phyloP scores from a whole-genome alignment of 768 basidiomycete species.

The Lactarius indigo region DNA sequence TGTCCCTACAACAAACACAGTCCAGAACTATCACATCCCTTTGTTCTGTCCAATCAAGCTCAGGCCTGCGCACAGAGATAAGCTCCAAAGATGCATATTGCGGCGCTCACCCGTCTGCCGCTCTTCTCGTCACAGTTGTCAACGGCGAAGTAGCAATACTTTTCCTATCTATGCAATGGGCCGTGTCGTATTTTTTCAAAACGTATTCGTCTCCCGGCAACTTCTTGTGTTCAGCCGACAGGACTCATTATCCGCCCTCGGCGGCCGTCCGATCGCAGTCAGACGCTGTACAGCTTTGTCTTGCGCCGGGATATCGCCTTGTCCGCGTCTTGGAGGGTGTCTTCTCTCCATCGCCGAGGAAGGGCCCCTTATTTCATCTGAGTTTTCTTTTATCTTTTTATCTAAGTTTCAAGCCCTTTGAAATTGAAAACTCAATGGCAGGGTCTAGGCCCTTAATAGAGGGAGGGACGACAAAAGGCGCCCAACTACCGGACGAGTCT shows the following conservation, averaged over 20 bases:
- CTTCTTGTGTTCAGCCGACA: neutral
- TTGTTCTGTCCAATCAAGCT: neutral
- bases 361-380: neutral
- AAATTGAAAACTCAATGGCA: conserved; percentile 5
- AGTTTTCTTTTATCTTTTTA: neutral
- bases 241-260: neutral
- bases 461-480: neutral
- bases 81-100: neutral
- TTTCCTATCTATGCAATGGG: conserved; percentile 7
- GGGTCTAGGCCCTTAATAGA: conserved; percentile 1
- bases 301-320: conserved; percentile 2
- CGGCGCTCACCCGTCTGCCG: neutral
- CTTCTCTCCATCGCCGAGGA: neutral
- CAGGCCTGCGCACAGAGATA: conserved; percentile 5
- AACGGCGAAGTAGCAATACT: neutral
- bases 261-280: neutral
- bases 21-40: neutral
- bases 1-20: neutral
- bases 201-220: conserved; percentile 5
- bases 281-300: conserved; percentile 13
- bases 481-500: neutral
- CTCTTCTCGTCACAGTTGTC: neutral
- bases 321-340: neutral
- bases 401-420: conserved; percentile 1
- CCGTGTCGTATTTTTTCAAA: neutral